Conservation (phyloP, 306 rosid species). For the Heteromeles arbutifolia region DNA sequence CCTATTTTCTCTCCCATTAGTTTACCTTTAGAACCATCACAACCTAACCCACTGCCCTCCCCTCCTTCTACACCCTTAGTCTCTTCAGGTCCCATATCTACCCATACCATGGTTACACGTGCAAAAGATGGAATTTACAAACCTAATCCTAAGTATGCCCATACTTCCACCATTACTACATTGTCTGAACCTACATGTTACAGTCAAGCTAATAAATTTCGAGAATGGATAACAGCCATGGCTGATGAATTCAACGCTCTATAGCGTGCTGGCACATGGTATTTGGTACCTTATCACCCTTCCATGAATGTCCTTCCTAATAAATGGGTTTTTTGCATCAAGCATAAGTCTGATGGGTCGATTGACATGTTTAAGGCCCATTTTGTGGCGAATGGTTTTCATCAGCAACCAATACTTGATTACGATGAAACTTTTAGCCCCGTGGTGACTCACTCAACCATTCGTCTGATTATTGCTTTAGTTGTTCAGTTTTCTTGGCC, state of each 20-base stretch:
- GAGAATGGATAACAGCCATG: background rate
- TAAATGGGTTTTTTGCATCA: background rate
- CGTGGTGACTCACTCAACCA: too few species aligned
- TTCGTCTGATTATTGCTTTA: too few species aligned
- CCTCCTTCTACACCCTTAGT: too few species aligned
- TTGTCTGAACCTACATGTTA: background rate
- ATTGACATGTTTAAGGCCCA: background rate
- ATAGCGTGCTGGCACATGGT: background rate
- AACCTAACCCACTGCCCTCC: too few species aligned
- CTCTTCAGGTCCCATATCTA: too few species aligned
- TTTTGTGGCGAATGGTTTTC: background rate
- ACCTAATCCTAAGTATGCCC: background rate
- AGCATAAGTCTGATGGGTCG: accelerated
- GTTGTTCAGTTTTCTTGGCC: too few species aligned
- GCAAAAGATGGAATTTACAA: background rate
- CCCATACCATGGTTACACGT: background rate
- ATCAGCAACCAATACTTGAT: background rate
- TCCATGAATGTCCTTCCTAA: too few species aligned
- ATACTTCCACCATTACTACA: too few species aligned
- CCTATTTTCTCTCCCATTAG: too few species aligned
- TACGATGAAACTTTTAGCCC: too few species aligned
- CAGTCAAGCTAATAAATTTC: background rate
- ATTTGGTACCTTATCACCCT: background rate
- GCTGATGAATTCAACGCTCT: background rate
- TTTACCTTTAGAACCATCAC: too few species aligned